These are phyloP conservation scores for Monilinia fructicola DNA, from an alignment of 2,329 filamentous ascomycete genomes.

Conservation along the genomic window DNA sequence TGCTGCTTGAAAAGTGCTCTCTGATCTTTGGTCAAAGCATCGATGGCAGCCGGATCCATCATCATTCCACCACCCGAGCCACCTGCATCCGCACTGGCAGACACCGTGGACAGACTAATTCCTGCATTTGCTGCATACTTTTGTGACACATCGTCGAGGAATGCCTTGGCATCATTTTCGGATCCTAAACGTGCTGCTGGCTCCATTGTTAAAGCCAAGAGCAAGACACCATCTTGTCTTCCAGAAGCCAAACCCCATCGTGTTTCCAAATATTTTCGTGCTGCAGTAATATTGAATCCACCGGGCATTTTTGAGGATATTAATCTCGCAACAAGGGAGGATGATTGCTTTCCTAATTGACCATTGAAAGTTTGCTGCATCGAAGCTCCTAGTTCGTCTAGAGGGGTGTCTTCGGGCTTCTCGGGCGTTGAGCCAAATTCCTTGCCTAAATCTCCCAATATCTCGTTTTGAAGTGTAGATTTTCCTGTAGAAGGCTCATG, in stretches of 20 bases:
- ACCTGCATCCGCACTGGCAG: slow-evolving; percentile 70
- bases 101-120: slow-evolving; percentile 75
- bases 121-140: slow-evolving; percentile 86
- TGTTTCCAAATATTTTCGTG: slow-evolving; percentile 91
- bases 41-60: slow-evolving; percentile 98
- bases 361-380: slow-evolving; percentile 99
- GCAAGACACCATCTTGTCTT: slow-evolving; percentile 84
- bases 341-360: slow-evolving; percentile 94
- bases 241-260: slow-evolving; percentile 86
- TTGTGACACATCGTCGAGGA: slow-evolving; percentile 82
- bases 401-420: slow-evolving; percentile 94
- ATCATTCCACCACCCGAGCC: slow-evolving; percentile 85
- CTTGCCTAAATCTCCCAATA: slow-evolving; percentile 94
- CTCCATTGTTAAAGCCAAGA: slow-evolving; percentile 91
- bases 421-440: slow-evolving; percentile 98
- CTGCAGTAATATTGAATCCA: slow-evolving; percentile 96
- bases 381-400: slow-evolving; percentile 90
- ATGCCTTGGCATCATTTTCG: slow-evolving; percentile 87
- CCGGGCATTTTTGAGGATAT: slow-evolving; percentile 99
- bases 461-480: slow-evolving; percentile 98
- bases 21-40: slow-evolving; percentile 96
- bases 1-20: slow-evolving; percentile 97
- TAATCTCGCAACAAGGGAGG: slow-evolving; percentile 86
- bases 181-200: slow-evolving; percentile 83
- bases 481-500: slow-evolving; percentile 63